phyloP scores from a whole-genome alignment of 371 early-diverging fungal species.

The Mortierella polycephala region DNA sequence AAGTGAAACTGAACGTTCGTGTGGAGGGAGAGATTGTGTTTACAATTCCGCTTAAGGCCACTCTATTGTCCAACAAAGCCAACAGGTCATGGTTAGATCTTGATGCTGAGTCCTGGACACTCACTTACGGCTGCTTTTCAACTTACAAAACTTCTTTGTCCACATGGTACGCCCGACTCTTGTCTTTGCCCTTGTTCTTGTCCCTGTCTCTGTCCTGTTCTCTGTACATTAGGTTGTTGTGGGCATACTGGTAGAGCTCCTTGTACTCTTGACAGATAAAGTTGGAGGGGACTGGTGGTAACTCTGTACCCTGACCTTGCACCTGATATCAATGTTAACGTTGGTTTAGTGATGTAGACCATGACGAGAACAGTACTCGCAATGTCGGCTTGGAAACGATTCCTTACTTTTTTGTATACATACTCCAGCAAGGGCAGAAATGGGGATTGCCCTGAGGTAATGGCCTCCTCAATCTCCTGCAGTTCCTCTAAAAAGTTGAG shows the following conservation, averaged over 20 bases:
- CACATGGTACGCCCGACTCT: constrained; percentile 11
- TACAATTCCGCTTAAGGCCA: constrained; percentile 17
- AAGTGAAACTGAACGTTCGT: constrained; percentile 6
- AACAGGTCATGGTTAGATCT: constrained; percentile 13
- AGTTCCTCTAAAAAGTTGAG: constrained; percentile 18
- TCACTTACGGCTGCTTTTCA: constrained; percentile 3
- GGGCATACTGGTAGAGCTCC: constrained; percentile 13
- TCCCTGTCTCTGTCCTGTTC: constrained; percentile 10
- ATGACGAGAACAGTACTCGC: constrained; percentile 2
- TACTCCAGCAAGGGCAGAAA: constrained; percentile 18
- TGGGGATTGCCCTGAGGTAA: constrained; percentile 16
- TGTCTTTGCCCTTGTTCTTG: constrained; percentile 3
- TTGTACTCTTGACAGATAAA: constrained; percentile 18
- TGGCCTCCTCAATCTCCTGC: constrained; percentile 16
- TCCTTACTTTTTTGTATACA: constrained; percentile 14
- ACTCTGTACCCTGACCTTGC: constrained; percentile 9
- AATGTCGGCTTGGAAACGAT: neutral
- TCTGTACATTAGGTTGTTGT: neutral
- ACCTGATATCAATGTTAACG: constrained; percentile 10
- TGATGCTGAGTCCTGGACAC: neutral
- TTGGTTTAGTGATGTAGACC: constrained; percentile 1
- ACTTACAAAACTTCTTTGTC: constrained; percentile 26
- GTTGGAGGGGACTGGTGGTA: constrained; percentile 12
- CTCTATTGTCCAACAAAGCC: constrained; percentile 14
- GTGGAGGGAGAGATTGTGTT: constrained; percentile 18